A percentile compares a stretch with the other conserved stretches of the same genome.
Conservation (phyloP, 129 eudicot genomes). For the Gnaphalium uliginosum region DNA sequence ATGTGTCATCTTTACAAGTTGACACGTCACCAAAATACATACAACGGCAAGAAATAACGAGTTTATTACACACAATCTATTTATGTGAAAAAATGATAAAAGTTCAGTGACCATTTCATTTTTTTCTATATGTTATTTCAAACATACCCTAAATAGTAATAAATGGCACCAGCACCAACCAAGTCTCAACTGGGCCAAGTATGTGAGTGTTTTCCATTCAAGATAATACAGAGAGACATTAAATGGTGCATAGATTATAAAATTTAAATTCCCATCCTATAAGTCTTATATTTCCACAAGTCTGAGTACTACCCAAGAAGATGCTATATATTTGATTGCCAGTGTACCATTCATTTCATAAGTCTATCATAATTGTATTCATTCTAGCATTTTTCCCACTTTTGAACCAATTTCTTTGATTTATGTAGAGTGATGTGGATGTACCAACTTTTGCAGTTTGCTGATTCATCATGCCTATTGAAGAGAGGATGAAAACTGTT, state of each 20-base stretch:
- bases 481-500: constrained; percentile 64
- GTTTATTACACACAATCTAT: too few relatives aligned
- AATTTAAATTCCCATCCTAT: neutral
- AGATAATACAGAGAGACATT: too few relatives aligned
- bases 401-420: constrained; percentile 1
- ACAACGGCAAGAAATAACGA: too few relatives aligned
- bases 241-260: neutral
- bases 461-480: constrained; percentile 77
- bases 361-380: constrained; percentile 9
- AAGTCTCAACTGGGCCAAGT: too few relatives aligned
- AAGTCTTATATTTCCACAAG: neutral
- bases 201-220: too few relatives aligned
- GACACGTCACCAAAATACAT: too few relatives aligned
- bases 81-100: too few relatives aligned
- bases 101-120: too few relatives aligned
- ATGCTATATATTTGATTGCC: constrained; percentile 12
- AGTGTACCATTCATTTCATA: neutral
- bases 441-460: constrained; percentile 49
- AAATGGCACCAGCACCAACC: too few relatives aligned
- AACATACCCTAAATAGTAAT: too few relatives aligned
- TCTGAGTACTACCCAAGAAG: neutral
- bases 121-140: too few relatives aligned
- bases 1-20: too few relatives aligned
- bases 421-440: constrained; percentile 14
- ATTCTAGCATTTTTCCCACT: neutral